phyloP scores from a whole-genome alignment of 106 monocot genomes.

The Apostasia ramifera region DNA sequence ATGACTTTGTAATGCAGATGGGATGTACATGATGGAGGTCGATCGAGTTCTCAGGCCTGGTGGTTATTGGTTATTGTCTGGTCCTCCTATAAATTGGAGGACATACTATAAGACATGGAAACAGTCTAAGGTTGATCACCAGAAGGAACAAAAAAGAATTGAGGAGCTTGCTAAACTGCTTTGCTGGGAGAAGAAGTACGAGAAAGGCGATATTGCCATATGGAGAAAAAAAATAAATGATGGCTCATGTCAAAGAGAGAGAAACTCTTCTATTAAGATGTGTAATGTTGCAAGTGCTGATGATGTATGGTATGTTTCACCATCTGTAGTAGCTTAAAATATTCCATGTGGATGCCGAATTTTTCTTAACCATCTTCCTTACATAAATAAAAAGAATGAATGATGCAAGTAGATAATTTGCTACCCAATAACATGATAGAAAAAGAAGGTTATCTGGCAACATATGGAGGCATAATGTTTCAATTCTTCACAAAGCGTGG shows the following conservation, averaged over 20 bases:
- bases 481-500: too few relatives aligned
- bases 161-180: conserved; percentile 34
- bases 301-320: conserved; percentile 30
- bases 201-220: conserved; percentile 36
- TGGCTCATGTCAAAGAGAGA: conserved; percentile 16
- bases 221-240: conserved; percentile 29
- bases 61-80: conserved; percentile 47
- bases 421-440: too few relatives aligned
- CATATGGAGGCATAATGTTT: too few relatives aligned
- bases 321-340: background rate
- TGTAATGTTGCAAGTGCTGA: conserved; percentile 25
- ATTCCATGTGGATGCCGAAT: background rate
- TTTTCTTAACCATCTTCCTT: too few relatives aligned
- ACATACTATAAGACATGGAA: conserved; percentile 25
- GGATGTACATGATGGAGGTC: conserved; percentile 57
- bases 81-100: conserved; percentile 46
- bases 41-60: conserved; percentile 50
- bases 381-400: too few relatives aligned
- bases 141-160: conserved; percentile 30
- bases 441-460: too few relatives aligned
- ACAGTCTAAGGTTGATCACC: conserved; percentile 22
- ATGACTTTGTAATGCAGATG: conserved; percentile 11
- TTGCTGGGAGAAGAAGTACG: conserved; percentile 43
- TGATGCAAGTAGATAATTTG: too few relatives aligned
- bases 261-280: conserved; percentile 10